phyloP scores from a whole-genome alignment of 345 rosid species.

The Anastatica hierochuntica region DNA sequence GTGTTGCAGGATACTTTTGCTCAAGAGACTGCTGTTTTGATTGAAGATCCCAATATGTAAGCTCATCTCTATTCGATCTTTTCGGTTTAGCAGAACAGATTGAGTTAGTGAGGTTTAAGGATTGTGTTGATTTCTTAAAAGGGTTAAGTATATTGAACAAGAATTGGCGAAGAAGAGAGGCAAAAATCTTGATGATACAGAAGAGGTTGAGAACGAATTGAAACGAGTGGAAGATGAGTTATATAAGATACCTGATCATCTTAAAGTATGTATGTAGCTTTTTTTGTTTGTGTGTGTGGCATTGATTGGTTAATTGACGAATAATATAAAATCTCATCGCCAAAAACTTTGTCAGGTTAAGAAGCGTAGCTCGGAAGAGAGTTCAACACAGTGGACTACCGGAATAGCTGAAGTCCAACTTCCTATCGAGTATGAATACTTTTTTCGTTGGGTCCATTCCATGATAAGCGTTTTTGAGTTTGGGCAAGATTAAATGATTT shows the following conservation, averaged over 20 bases:
- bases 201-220: constrained; percentile 59
- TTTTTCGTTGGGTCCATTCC: background rate
- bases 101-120: background rate
- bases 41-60: constrained; percentile 92
- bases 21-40: constrained; percentile 92
- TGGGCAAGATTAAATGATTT: background rate
- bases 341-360: constrained; percentile 43
- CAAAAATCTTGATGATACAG: constrained; percentile 34
- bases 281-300: too few relatives aligned
- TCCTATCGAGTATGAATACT: constrained; percentile 68
- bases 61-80: background rate
- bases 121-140: constrained; percentile 9
- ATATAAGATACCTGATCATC: constrained; percentile 90
- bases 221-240: constrained; percentile 81
- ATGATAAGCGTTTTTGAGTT: background rate
- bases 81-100: too few relatives aligned
- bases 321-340: too few relatives aligned
- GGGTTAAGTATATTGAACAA: constrained; percentile 83
- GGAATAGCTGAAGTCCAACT: constrained; percentile 97
- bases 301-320: too few relatives aligned
- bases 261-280: constrained; percentile 48
- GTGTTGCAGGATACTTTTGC: constrained; percentile 97
- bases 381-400: constrained; percentile 98
- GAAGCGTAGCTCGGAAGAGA: constrained; percentile 81
- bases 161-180: constrained; percentile 90